Conservation (phyloP, 257 asterid species). For the Solanum virginianum region DNA sequence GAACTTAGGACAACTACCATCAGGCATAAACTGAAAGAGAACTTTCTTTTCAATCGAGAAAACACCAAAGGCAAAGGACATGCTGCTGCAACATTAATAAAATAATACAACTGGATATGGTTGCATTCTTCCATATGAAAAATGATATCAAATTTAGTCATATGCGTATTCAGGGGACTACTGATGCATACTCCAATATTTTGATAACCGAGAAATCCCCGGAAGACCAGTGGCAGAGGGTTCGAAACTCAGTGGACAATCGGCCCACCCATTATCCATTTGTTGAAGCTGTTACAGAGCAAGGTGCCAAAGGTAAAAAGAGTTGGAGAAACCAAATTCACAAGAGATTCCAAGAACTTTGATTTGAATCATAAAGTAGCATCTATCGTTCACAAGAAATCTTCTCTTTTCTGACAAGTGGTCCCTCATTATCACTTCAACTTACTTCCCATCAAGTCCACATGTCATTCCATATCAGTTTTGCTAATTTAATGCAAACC, state of each 20-base stretch:
- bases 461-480: not conserved
- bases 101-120: not conserved
- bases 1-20: not conserved
- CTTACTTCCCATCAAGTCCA: not conserved
- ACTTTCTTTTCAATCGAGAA: not conserved
- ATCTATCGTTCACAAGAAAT: not conserved
- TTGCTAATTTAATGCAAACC: not conserved
- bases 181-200: not conserved
- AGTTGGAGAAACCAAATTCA: constrained; percentile 2
- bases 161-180: not conserved
- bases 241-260: not conserved
- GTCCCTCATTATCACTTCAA: not conserved
- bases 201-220: not conserved
- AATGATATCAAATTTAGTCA: not conserved
- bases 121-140: not conserved
- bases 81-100: not conserved
- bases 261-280: not conserved
- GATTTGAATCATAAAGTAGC: not conserved
- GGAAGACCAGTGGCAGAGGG: not conserved
- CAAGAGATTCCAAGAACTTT: not conserved
- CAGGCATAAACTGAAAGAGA: not conserved
- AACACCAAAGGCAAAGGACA: not conserved
- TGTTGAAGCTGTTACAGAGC: constrained; percentile 6
- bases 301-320: constrained; percentile 2
- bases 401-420: not conserved